Evolutionary conservation across 73 alveolate species (phyloP).

Genomic region (Paramecium sexaurelia): DNA sequence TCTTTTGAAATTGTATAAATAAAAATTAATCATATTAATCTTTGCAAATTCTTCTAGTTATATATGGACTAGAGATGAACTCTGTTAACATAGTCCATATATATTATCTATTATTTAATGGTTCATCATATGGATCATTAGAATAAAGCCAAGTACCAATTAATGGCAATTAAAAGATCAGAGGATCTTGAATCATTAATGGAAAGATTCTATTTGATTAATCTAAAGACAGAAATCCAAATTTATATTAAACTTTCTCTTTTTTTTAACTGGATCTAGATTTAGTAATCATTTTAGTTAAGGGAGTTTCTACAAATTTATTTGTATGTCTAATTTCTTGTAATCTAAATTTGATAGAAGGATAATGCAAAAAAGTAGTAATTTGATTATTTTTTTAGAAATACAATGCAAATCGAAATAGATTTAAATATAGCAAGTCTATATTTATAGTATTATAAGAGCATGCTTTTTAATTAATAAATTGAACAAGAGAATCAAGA

Average conservation of each 20-base stretch:
- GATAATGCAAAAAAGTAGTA: slow-evolving; percentile 22
- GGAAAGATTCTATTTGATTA: slow-evolving; percentile 47
- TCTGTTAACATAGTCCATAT: slow-evolving; percentile 43
- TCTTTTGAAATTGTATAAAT: slow-evolving; percentile 11
- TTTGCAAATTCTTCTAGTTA: slow-evolving; percentile 29
- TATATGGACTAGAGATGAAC: not conserved
- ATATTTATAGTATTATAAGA: not conserved
- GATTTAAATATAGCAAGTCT: not conserved
- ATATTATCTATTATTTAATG: slow-evolving; percentile 22
- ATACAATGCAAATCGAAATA: not conserved
- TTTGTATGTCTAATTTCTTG: slow-evolving; percentile 37
- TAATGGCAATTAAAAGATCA: slow-evolving; percentile 19
- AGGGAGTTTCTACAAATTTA: slow-evolving; percentile 54
- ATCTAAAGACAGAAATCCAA: slow-evolving; percentile 53
- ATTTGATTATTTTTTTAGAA: not conserved
- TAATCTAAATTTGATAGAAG: slow-evolving; percentile 4
- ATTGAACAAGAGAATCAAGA: not conserved
- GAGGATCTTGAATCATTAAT: slow-evolving; percentile 38
- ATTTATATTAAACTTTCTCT: slow-evolving; percentile 31
- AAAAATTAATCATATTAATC: slow-evolving; percentile 30
- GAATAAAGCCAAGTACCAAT: slow-evolving; percentile 51
- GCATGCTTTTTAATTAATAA: not conserved
- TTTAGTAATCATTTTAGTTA: slow-evolving; percentile 47
- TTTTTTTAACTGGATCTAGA: slow-evolving; percentile 47
- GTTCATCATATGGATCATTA: slow-evolving; percentile 56